phyloP scores from a whole-genome alignment of 768 basidiomycete genomes.

The Russula brevipes region DNA sequence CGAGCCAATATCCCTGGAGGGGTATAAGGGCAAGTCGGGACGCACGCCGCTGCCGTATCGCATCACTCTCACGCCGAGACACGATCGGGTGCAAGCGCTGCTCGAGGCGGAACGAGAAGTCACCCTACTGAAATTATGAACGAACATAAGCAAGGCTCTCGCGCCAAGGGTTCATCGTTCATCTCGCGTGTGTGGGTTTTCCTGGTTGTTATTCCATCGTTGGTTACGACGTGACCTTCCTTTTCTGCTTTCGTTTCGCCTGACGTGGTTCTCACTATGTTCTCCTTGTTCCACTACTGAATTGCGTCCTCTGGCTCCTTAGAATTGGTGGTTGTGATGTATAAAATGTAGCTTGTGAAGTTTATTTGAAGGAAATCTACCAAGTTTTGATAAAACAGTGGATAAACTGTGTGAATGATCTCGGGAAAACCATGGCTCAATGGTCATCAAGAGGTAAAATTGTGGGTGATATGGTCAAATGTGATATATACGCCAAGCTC shows the following conservation, averaged over 20 bases:
- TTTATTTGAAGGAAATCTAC: too few species aligned
- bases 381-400: too few species aligned
- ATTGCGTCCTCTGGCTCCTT: too few species aligned
- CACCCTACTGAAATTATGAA: slow-evolving; percentile 18
- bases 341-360: too few species aligned
- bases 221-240: background rate
- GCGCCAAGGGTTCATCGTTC: background rate
- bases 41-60: slow-evolving; percentile 43
- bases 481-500: too few species aligned
- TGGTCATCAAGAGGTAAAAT: too few species aligned
- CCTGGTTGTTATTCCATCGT: background rate
- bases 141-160: too few species aligned
- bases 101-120: slow-evolving; percentile 19
- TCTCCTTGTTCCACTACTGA: background rate
- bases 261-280: background rate
- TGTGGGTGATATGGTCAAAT: too few species aligned
- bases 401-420: too few species aligned
- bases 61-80: slow-evolving; percentile 28
- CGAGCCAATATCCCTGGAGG: slow-evolving; percentile 41
- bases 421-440: too few species aligned
- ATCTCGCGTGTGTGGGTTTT: background rate
- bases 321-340: too few species aligned
- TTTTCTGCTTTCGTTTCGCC: too few species aligned
- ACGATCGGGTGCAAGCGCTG: slow-evolving; percentile 21
- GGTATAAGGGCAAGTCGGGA: slow-evolving; percentile 44